phyloP scores from a whole-genome alignment of 768 basidiomycete species.

The Auriscalpium orientale region DNA sequence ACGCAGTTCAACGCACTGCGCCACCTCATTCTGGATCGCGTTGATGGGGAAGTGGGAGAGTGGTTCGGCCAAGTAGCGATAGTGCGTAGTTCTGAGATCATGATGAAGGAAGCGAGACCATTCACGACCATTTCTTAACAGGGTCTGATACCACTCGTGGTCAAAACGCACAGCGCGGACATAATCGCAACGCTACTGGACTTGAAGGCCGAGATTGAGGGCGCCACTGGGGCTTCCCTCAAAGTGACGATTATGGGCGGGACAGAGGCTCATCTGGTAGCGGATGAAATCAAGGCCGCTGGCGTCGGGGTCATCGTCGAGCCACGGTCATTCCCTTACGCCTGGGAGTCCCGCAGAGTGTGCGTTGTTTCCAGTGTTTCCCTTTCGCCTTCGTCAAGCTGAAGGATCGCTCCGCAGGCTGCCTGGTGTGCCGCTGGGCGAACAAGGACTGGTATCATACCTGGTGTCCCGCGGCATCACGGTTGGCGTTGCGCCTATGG shows the following conservation, averaged over 20 bases:
- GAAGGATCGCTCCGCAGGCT: too few relatives aligned
- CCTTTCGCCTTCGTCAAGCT: too few relatives aligned
- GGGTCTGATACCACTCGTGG: slow-evolving; percentile 69
- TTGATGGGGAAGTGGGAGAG: slow-evolving; percentile 21
- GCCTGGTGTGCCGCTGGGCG: not conserved
- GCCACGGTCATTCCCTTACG: slow-evolving; percentile 28
- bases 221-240: slow-evolving; percentile 34
- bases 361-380: not conserved
- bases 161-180: slow-evolving; percentile 72
- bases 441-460: not conserved
- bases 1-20: slow-evolving; percentile 71
- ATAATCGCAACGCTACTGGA: slow-evolving; percentile 70
- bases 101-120: too few relatives aligned
- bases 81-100: slow-evolving; percentile 11
- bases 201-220: slow-evolving; percentile 59
- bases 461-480: not conserved
- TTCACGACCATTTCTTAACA: slow-evolving; percentile 16
- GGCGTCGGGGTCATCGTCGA: slow-evolving; percentile 31
- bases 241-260: slow-evolving; percentile 59
- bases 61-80: slow-evolving; percentile 31
- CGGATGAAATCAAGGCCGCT: slow-evolving; percentile 43
- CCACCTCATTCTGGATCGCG: slow-evolving; percentile 42
- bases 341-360: slow-evolving; percentile 30
- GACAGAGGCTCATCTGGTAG: slow-evolving; percentile 61
- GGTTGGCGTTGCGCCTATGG: not conserved